Evolutionary conservation across 2,329 filamentous ascomycete genomes (phyloP).

Genomic region (Graphilbum fragrans): DNA sequence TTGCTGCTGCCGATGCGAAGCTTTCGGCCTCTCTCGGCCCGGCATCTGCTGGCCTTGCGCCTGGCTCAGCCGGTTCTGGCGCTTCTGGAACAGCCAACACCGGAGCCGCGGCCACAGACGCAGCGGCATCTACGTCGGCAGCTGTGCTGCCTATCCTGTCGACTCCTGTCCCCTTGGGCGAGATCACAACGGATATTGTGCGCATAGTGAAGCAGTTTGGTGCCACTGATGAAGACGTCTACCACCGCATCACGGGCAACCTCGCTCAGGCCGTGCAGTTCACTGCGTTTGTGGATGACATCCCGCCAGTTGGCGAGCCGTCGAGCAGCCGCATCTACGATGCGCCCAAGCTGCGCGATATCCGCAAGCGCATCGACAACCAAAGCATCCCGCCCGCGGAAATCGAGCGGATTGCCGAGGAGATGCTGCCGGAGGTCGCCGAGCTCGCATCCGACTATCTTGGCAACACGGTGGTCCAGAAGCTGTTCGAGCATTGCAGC

Average conservation of each 20-base stretch:
- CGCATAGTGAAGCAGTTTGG: constrained; percentile 84
- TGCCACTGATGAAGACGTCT: constrained; percentile 65
- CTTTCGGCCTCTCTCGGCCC: constrained; percentile 7
- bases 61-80: constrained; percentile 5
- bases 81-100: constrained; percentile 12
- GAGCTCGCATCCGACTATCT: constrained; percentile 93
- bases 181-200: constrained; percentile 73
- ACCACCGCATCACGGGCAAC: constrained; percentile 57
- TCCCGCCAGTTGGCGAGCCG: constrained; percentile 79
- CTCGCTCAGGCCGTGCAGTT: constrained; percentile 70
- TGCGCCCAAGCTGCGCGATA: constrained; percentile 87
- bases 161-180: constrained; percentile 36
- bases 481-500: constrained; percentile 92
- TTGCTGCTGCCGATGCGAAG: constrained; percentile 39
- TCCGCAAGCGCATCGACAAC: constrained; percentile 95
- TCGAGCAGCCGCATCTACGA: constrained; percentile 84
- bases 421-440: constrained; percentile 93
- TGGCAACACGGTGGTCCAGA: constrained; percentile 98
- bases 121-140: neutral
- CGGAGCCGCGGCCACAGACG: neutral
- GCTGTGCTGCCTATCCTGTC: neutral
- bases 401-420: constrained; percentile 82
- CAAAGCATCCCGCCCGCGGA: constrained; percentile 74
- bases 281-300: constrained; percentile 63
- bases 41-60: constrained; percentile 10